phyloP scores from a whole-genome alignment of 1,284 basidiomycete genomes.

The Irpex sp. region DNA sequence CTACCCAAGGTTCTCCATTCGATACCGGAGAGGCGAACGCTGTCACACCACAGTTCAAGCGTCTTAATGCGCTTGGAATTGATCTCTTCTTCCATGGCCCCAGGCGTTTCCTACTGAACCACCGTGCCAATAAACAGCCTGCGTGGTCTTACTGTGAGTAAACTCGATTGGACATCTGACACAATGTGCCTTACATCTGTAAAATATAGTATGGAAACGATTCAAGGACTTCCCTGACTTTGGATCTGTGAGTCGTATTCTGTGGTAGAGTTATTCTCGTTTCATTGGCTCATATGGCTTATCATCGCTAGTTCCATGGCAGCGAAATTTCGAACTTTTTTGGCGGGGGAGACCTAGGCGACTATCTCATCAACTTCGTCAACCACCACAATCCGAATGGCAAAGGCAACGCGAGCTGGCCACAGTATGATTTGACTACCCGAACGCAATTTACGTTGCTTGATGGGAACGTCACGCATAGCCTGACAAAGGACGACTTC shows the following conservation, averaged over 20 bases:
- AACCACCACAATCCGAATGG: constrained; percentile 18
- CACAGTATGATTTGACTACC: constrained; percentile 7
- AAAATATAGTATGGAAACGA: constrained; percentile 12
- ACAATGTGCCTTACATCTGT: background rate
- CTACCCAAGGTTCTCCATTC: constrained; percentile 47
- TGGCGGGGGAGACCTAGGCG: constrained; percentile 6
- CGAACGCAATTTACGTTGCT: constrained; percentile 8
- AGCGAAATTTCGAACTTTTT: background rate
- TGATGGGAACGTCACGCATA: constrained; percentile 5
- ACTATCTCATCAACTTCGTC: constrained; percentile 16
- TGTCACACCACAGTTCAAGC: constrained; percentile 48
- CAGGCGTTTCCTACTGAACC: constrained; percentile 42
- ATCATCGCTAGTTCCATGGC: background rate
- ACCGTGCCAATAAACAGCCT: constrained; percentile 19
- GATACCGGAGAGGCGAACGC: constrained; percentile 41
- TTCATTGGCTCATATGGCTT: background rate
- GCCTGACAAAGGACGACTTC: background rate
- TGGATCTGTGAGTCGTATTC: background rate
- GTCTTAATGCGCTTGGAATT: constrained; percentile 47
- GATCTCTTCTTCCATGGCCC: constrained; percentile 54
- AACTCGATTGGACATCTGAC: background rate
- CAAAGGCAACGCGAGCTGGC: constrained; percentile 6
- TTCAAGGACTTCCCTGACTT: constrained; percentile 11
- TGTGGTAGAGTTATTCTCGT: background rate
- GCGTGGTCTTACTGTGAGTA: constrained; percentile 28